Percentiles rank a stretch among this genome's conserved stretches.
phyloP scores from a whole-genome alignment of 1,139 yeast species.

The Candida buenavistaensis region DNA sequence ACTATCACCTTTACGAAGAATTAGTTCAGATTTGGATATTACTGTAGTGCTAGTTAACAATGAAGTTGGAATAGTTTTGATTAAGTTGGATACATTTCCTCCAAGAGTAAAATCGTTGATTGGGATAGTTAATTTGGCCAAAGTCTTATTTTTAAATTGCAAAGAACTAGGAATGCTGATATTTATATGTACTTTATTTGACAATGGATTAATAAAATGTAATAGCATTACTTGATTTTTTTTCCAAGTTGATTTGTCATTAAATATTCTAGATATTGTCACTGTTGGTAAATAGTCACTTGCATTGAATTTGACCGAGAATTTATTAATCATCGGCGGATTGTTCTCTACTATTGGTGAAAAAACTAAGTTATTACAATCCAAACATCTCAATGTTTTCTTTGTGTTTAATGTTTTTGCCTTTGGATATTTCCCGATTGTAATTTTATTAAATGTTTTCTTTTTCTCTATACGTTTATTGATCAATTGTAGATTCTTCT shows the following conservation, averaged over 20 bases:
- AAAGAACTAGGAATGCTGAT: constrained; percentile 13
- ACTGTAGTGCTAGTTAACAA: constrained; percentile 30
- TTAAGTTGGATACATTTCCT: constrained; percentile 1
- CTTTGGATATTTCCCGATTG: constrained; percentile 19
- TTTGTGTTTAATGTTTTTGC: constrained; percentile 28
- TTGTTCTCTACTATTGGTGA: constrained; percentile 26
- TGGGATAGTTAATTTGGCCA: constrained; percentile 25
- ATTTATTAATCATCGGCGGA: constrained; percentile 31
- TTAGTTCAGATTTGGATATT: constrained; percentile 31
- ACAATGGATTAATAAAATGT: constrained; percentile 32
- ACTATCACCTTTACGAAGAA: constrained; percentile 21
- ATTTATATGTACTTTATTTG: constrained; percentile 7
- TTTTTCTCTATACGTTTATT: background rate
- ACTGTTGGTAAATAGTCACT: constrained; percentile 32
- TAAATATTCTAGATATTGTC: constrained; percentile 8
- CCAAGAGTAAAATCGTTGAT: constrained; percentile 19
- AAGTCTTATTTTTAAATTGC: constrained; percentile 8
- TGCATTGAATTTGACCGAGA: constrained; percentile 32
- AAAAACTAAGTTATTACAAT: constrained; percentile 28
- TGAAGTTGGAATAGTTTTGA: constrained; percentile 32
- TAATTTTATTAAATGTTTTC: background rate
- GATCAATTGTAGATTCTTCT: constrained; percentile 11
- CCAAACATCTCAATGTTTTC: constrained; percentile 26
- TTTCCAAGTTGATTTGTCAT: constrained; percentile 3
- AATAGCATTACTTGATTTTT: constrained; percentile 22